A percentile compares a stretch with the other conserved stretches of the same genome.
phyloP scores from a whole-genome alignment of 176 grass and related monocot species.

The Neostapfia colusana region DNA sequence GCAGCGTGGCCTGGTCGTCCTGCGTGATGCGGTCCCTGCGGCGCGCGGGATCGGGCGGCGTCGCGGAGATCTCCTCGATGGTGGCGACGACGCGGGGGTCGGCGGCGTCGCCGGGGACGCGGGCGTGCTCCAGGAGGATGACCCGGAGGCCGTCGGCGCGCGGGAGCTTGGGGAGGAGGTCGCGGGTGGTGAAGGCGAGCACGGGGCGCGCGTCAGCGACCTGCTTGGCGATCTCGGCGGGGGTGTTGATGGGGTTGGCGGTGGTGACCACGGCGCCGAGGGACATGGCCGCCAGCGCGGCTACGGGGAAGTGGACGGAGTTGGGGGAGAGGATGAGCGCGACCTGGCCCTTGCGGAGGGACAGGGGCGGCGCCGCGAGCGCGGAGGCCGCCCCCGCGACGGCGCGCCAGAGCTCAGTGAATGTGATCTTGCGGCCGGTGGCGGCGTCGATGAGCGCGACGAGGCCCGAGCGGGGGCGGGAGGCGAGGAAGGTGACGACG shows the following conservation, averaged over 20 bases:
- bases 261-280: slow-evolving; percentile 85
- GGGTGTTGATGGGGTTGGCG: slow-evolving; percentile 81
- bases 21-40: slow-evolving; percentile 52
- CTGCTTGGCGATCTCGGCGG: slow-evolving; percentile 80
- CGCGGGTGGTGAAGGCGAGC: slow-evolving; percentile 75
- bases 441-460: slow-evolving; percentile 76
- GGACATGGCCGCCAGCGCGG: slow-evolving; percentile 82
- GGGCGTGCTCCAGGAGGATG: slow-evolving; percentile 59
- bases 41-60: slow-evolving; percentile 39
- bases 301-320: slow-evolving; percentile 81
- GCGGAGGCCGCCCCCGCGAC: slow-evolving; percentile 64
- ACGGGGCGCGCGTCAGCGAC: slow-evolving; percentile 76
- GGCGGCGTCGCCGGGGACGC: slow-evolving; percentile 11
- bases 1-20: slow-evolving; percentile 85
- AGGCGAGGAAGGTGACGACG: slow-evolving; percentile 73
- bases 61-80: slow-evolving; percentile 66
- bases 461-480: slow-evolving; percentile 74
- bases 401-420: slow-evolving; percentile 63
- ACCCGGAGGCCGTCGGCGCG: slow-evolving; percentile 39
- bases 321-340: slow-evolving; percentile 90
- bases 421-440: slow-evolving; percentile 59
- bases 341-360: slow-evolving; percentile 64
- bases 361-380: slow-evolving; percentile 68
- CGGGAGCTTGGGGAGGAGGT: slow-evolving; percentile 66
- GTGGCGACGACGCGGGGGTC: slow-evolving; percentile 64